phyloP scores from a whole-genome alignment of 2,329 filamentous ascomycete genomes.

The Hypoxylon sp. region DNA sequence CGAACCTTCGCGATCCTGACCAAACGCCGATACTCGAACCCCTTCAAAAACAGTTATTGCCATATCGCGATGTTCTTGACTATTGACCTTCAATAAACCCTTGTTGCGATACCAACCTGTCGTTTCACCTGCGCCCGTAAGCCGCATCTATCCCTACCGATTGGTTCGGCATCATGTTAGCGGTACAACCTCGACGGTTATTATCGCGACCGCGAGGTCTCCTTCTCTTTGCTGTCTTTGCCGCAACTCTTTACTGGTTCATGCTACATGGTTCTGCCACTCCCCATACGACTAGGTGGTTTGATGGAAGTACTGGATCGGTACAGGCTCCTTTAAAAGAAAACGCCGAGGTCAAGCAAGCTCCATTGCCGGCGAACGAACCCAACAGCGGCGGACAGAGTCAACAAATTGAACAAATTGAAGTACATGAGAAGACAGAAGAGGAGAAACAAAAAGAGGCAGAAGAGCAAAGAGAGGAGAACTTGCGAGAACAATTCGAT shows the following conservation, averaged over 20 bases:
- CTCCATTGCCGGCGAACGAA: slow-evolving; percentile 24
- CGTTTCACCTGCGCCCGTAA: slow-evolving; percentile 17
- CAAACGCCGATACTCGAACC: slow-evolving; percentile 17
- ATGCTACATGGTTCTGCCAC: slow-evolving; percentile 57
- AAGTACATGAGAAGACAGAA: slow-evolving; percentile 44
- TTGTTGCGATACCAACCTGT: slow-evolving; percentile 35
- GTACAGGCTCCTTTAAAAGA: slow-evolving; percentile 32
- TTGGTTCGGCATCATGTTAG: slow-evolving; percentile 51
- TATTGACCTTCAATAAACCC: slow-evolving; percentile 29
- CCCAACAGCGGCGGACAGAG: slow-evolving; percentile 21
- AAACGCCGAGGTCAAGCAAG: slow-evolving; percentile 13
- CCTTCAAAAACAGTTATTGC: slow-evolving; percentile 14
- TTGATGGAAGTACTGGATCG: slow-evolving; percentile 22
- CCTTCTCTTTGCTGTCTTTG: slow-evolving; percentile 58
- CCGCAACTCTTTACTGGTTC: slow-evolving; percentile 61
- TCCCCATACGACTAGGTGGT: slow-evolving; percentile 36
- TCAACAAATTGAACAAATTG: slow-evolving; percentile 6
- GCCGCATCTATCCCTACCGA: slow-evolving; percentile 22
- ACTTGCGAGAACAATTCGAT: slow-evolving; percentile 53
- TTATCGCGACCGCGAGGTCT: slow-evolving; percentile 61
- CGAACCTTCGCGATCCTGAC: slow-evolving; percentile 14
- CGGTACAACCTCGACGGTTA: slow-evolving; percentile 53
- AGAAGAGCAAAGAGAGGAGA: slow-evolving; percentile 55
- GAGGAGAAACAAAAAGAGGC: slow-evolving; percentile 53
- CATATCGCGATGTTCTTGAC: slow-evolving; percentile 34